phyloP scores from a whole-genome alignment of 1,284 basidiomycete genomes.

The Kwoniella shivajii region DNA sequence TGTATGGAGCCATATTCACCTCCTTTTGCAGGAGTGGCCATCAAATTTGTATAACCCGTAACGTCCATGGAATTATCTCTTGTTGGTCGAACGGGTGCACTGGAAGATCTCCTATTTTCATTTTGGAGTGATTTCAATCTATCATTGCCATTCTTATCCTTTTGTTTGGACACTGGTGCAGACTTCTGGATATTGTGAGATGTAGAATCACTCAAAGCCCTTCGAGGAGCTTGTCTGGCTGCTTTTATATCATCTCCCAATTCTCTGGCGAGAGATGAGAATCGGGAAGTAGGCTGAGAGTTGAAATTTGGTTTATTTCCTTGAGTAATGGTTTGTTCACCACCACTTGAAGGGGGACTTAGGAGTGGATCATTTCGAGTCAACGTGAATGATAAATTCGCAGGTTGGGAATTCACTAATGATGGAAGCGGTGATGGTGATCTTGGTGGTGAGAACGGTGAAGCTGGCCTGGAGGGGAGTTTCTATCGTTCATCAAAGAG shows the following conservation, averaged over 20 bases:
- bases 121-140: conserved; percentile 18
- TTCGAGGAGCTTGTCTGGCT: conserved; percentile 13
- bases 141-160: not conserved
- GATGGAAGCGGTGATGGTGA: conserved; percentile 27
- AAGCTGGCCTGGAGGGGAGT: conserved; percentile 30
- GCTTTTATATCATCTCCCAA: conserved; percentile 23
- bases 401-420: conserved; percentile 36
- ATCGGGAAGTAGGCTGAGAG: conserved; percentile 6
- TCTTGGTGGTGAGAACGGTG: conserved; percentile 20
- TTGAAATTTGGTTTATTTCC: conserved; percentile 1
- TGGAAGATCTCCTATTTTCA: conserved; percentile 22
- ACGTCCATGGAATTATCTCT: conserved; percentile 37
- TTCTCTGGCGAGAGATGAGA: conserved; percentile 24
- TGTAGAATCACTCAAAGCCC: conserved; percentile 34
- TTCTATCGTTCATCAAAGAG: conserved; percentile 9
- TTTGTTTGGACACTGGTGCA: not conserved
- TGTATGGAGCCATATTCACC: conserved; percentile 32
- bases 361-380: conserved; percentile 43
- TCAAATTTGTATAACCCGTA: conserved; percentile 50
- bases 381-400: conserved; percentile 55
- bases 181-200: conserved; percentile 30
- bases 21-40: conserved; percentile 52
- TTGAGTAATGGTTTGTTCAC: conserved; percentile 7
- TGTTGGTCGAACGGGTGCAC: conserved; percentile 19
- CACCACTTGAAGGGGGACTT: conserved; percentile 35